Conservation (phyloP, 2,329 filamentous ascomycete genomes). For the Nannizzia gypsea region DNA sequence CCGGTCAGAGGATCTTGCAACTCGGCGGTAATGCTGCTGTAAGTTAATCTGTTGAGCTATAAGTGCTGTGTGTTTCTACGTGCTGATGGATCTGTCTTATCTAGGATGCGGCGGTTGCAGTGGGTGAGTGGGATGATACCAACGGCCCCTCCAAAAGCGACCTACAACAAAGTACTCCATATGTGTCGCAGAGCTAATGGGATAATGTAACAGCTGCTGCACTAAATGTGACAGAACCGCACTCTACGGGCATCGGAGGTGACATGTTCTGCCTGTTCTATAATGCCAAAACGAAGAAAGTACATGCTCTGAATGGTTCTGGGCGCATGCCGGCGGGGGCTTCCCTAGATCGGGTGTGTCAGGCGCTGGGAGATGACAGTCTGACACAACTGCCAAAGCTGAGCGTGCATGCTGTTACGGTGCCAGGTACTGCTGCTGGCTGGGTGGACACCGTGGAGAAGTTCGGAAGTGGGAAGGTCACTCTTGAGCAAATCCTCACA, state of each 20-base stretch:
- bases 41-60: conserved; percentile 28
- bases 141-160: no score
- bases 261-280: conserved; percentile 97
- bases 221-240: conserved; percentile 86
- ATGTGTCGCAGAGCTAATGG: background rate
- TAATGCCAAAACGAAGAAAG: conserved; percentile 66
- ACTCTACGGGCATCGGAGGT: conserved; percentile 86
- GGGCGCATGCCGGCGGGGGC: conserved; percentile 64
- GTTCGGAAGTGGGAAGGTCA: conserved; percentile 79
- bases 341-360: conserved; percentile 58
- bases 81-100: background rate
- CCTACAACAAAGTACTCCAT: background rate
- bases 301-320: conserved; percentile 82
- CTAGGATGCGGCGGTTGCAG: conserved; percentile 90
- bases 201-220: conserved; percentile 55
- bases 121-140: conserved; percentile 44
- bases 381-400: conserved; percentile 56
- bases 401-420: conserved; percentile 71
- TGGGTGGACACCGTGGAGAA: conserved; percentile 83
- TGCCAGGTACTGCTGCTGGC: conserved; percentile 81
- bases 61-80: no score
- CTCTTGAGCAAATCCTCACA: conserved; percentile 61
- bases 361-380: conserved; percentile 54
- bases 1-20: conserved; percentile 71
- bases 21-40: conserved; percentile 89